Evolutionary conservation across 768 basidiomycete species (phyloP).

Genomic region (Royoungia palumana): DNA sequence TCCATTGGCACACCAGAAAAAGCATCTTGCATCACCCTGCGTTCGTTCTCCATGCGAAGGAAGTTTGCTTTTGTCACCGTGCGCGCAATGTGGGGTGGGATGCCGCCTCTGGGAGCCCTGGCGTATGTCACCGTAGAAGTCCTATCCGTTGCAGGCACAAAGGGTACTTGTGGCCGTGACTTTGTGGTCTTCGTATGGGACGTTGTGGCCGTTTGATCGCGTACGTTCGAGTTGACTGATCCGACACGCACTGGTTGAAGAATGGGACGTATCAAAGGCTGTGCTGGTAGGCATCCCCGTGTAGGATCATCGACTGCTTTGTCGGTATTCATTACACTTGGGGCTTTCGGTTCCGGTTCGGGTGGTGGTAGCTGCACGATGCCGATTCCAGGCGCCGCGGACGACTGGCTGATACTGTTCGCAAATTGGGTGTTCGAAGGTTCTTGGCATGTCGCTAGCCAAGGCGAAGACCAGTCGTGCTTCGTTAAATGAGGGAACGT

Average conservation of each 20-base stretch:
- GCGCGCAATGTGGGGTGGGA: conserved; percentile 31
- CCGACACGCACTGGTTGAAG: conserved; percentile 4
- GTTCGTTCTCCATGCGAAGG: conserved; percentile 24
- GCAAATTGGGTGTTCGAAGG: not conserved
- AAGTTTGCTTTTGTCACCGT: conserved; percentile 28
- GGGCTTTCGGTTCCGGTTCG: not conserved
- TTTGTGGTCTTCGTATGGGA: conserved; percentile 2
- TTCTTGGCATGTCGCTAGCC: not conserved
- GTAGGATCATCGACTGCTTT: not conserved
- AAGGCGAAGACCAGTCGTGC: conserved; percentile 6
- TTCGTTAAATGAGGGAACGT: conserved; percentile 3
- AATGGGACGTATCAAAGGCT: not conserved
- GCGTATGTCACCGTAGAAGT: conserved; percentile 3
- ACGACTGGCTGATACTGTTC: not conserved
- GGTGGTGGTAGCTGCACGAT: not conserved
- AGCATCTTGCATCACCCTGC: conserved; percentile 17
- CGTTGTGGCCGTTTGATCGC: not conserved
- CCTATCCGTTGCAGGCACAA: not conserved
- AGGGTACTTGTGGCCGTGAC: not conserved
- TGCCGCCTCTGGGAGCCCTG: conserved; percentile 27
- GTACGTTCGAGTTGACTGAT: not conserved
- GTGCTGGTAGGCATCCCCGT: not conserved
- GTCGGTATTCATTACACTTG: not conserved
- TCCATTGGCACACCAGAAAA: conserved; percentile 1
- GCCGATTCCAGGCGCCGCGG: not conserved